Percentiles rank a stretch among this genome's conserved stretches.
These are phyloP conservation scores for Monilinia fructicola DNA, from an alignment of 2,329 filamentous ascomycete genomes.

Conservation along the genomic window DNA sequence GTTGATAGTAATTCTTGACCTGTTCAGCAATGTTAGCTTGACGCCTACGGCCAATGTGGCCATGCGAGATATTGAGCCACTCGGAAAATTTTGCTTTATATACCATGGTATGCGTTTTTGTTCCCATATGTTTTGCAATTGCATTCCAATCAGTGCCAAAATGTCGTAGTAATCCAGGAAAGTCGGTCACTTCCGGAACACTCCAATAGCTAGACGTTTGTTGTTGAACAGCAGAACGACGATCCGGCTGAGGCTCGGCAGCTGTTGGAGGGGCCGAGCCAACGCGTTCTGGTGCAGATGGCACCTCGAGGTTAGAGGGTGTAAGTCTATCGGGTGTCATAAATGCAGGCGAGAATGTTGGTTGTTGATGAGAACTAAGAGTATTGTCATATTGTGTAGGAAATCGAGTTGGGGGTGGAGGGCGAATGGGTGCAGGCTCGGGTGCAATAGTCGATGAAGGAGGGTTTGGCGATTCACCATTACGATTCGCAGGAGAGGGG, in stretches of 20 bases:
- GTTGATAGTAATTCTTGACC: constrained; percentile 68
- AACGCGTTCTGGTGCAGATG: constrained; percentile 36
- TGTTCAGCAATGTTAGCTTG: constrained; percentile 43
- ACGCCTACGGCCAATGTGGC: constrained; percentile 37
- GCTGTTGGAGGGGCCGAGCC: constrained; percentile 34
- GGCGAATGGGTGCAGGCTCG: constrained; percentile 26
- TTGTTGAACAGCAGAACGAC: constrained; percentile 44
- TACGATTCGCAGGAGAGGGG: constrained; percentile 27
- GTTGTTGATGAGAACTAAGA: constrained; percentile 22
- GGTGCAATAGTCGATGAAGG: constrained; percentile 22
- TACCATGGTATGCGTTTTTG: constrained; percentile 86
- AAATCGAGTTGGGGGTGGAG: constrained; percentile 29
- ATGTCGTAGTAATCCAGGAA: constrained; percentile 67
- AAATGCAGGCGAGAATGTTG: constrained; percentile 31
- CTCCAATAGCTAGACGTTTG: constrained; percentile 85
- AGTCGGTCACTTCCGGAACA: constrained; percentile 76
- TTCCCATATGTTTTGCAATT: constrained; percentile 77
- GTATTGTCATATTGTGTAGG: constrained; percentile 34
- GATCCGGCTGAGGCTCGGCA: constrained; percentile 36
- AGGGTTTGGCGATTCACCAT: constrained; percentile 33
- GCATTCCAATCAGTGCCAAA: constrained; percentile 78
- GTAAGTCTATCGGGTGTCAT: constrained; percentile 29
- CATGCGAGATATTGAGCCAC: constrained; percentile 33
- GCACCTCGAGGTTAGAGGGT: constrained; percentile 32
- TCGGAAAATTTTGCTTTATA: constrained; percentile 41